These are phyloP conservation scores for Ustilago curta DNA, from an alignment of 1,284 basidiomycete species.

Conservation along the genomic window DNA sequence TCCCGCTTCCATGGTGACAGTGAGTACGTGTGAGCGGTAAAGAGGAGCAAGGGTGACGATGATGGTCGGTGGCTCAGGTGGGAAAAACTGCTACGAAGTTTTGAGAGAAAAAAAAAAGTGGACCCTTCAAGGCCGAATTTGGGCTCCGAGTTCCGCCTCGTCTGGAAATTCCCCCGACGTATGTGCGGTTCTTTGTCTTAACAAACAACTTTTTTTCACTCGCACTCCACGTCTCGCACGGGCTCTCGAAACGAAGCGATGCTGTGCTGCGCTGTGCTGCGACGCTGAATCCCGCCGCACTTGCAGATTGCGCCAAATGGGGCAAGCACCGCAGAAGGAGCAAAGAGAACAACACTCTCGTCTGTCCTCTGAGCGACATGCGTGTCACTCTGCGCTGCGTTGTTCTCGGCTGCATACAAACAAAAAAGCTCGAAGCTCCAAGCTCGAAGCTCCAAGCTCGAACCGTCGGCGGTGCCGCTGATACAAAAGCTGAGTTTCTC, in stretches of 20 bases:
- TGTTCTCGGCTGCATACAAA: constrained; percentile 19
- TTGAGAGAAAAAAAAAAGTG: constrained; percentile 11
- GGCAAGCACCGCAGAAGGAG: not conserved
- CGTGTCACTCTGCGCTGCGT: constrained; percentile 8
- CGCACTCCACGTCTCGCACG: constrained; percentile 1
- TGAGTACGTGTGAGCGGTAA: too few relatives aligned
- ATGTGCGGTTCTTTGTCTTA: not conserved
- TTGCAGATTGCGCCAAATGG: too few relatives aligned
- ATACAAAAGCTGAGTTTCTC: not conserved
- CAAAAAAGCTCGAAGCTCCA: constrained; percentile 8
- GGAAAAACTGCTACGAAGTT: constrained; percentile 6
- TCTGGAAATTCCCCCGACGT: too few relatives aligned
- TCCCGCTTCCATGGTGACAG: constrained; percentile 31
- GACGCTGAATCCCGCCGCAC: constrained; percentile 28
- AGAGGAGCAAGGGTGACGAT: not conserved
- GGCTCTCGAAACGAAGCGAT: not conserved
- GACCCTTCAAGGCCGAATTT: constrained; percentile 18
- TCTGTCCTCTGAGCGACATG: constrained; percentile 13
- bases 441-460: constrained; percentile 5
- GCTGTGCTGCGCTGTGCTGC: constrained; percentile 5
- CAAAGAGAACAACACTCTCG: constrained; percentile 15
- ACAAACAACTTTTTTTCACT: not conserved
- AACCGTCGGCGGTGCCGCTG: constrained; percentile 21
- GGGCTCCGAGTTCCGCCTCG: constrained; percentile 20
- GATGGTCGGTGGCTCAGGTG: not conserved